Evolutionary conservation across 2,329 filamentous ascomycete genomes (phyloP).

Genomic region (Leptographium lundbergii): DNA sequence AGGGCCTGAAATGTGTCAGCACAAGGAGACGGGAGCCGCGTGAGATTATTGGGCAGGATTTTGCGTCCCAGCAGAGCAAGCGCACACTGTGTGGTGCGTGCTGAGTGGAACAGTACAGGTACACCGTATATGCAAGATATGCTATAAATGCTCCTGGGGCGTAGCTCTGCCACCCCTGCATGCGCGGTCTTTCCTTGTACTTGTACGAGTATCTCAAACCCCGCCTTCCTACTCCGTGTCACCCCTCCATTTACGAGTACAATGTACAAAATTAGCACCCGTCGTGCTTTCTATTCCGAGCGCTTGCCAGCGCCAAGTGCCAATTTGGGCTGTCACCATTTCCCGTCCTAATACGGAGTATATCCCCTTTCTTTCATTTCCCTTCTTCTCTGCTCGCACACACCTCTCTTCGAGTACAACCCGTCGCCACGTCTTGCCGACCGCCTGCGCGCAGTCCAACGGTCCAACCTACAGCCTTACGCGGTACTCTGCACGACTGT

Average conservation of each 20-base stretch:
- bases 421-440: background rate
- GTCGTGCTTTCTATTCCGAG: background rate
- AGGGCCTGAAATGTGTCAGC: background rate
- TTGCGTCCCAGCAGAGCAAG: background rate
- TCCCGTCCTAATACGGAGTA: background rate
- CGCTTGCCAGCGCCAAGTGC: background rate
- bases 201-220: background rate
- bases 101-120: background rate
- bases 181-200: background rate
- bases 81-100: background rate
- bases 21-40: background rate
- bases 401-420: background rate
- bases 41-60: background rate
- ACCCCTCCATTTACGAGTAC: background rate
- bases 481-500: background rate
- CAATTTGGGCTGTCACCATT: background rate
- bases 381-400: background rate
- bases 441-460: background rate
- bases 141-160: background rate
- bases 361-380: background rate
- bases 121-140: background rate
- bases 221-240: background rate
- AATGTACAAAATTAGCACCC: background rate
- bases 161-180: background rate
- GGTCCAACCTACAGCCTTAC: background rate